Evolutionary conservation across 2,329 filamentous ascomycete species (phyloP), one percentile per base, ranked within the genome.

Genomic region (Fusarium fracticaudum): DNA sequence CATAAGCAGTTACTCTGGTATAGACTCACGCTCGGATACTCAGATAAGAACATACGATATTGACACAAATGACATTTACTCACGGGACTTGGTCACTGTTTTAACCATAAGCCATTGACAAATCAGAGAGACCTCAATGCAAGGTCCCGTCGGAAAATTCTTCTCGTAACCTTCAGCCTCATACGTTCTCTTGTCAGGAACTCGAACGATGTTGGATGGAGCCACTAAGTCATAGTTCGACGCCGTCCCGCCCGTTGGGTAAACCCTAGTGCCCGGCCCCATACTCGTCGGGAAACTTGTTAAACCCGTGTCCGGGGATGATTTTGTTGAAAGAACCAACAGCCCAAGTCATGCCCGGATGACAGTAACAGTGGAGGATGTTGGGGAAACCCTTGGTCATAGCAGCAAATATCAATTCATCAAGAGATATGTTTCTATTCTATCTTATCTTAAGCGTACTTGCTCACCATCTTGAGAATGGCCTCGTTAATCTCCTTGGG

Each of bases 401-500:
- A 35, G 26, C 35, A 43, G 11, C 11, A 15, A 10, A 10, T 15
- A n/a, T 31, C 17, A 20, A 29, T 43, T 37, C 20, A n/a, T 51
- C 43, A 12, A 35, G 33, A 26, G 24, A 15, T 50, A 15, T 51
- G 40, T 43, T 47, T 43, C 33, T 45, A 54, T 37, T 45, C 40
- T 61, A 26, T 59, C 31, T 29, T 18, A 35, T 24, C 31, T 57
- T 90, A 79, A 40, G 79, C 73, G 62, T 84, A 83, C 69, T 80
- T 82, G 35, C 74, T 73, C 1, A 85, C 76, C 81, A 86, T 83
- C 72, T 81, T 78, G 40, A 89, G 77, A 62, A 90, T 77, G 2
- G 85, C 84, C 55, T 82, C 80, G 55, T 85, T 81, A 1, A 84
- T 81, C 71, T 87, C 86, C 60, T 82, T 81, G 18, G 86, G 86